These are phyloP conservation scores for Cercospora citrullina DNA, from an alignment of 2,329 filamentous ascomycete species.

Conservation along the genomic window DNA sequence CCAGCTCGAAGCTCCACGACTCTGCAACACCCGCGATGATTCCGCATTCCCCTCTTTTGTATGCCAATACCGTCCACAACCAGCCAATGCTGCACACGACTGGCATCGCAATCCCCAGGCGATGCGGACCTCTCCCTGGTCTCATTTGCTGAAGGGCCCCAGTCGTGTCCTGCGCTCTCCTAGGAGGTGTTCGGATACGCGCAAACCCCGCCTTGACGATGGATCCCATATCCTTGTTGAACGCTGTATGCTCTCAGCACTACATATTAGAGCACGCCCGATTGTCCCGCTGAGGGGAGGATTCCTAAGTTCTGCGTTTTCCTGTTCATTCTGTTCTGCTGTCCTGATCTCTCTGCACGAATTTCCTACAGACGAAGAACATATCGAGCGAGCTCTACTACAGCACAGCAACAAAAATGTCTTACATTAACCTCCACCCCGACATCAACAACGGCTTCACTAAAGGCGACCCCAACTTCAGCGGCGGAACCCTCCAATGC, in stretches of 20 bases:
- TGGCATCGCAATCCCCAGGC: constrained; percentile 6
- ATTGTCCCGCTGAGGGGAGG: background rate
- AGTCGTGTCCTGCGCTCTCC: background rate
- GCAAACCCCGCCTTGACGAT: background rate
- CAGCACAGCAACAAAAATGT: constrained; percentile 6
- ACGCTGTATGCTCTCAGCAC: background rate
- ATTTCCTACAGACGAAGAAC: background rate
- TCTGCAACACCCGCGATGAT: constrained; percentile 7
- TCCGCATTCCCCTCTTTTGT: constrained; percentile 15
- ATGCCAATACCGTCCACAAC: constrained; percentile 2
- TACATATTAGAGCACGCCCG: background rate
- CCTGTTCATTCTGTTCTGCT: background rate
- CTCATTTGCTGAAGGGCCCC: background rate
- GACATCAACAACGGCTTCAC: constrained; percentile 62
- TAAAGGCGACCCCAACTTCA: constrained; percentile 56
- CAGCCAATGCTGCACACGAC: constrained; percentile 1
- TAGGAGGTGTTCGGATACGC: background rate
- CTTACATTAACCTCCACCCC: constrained; percentile 53
- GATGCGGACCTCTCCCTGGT: background rate
- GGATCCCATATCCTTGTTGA: constrained; percentile 5
- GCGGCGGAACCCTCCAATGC: constrained; percentile 63
- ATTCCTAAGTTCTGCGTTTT: background rate
- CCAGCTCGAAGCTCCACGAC: background rate
- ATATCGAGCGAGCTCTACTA: background rate
- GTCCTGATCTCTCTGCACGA: background rate